Base-by-base conservation (phyloP, 495 filamentous ascomycete genomes). In the Neurospora africana region DNA sequence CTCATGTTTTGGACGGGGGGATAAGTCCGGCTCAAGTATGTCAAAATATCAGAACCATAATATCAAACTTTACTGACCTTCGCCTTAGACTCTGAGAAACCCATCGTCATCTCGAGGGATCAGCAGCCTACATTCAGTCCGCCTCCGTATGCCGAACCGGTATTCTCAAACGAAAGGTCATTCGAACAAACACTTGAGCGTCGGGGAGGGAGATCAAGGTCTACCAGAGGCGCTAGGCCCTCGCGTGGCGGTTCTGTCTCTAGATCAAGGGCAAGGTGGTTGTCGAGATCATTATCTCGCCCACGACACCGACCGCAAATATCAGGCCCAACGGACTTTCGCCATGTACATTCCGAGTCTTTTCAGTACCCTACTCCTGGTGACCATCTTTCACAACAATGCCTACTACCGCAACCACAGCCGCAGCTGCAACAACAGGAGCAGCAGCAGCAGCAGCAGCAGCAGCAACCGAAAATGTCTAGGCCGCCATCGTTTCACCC, bases 401-500 rank as follows among this genome's bases (percentile, higher is more conserved):
- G 74, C 33, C 70, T 65, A 8, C 27, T 65, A 65, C 27, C 15
- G 15, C 53, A 61, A 13, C 21, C 47, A 36, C 70, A 44, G 67
- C 74, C 53, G 69, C 72, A 40, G 35, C 74, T 23, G 5, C 75
- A 71, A 43, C 77, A 53, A 68, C 61, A 61, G 53, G 53, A 61
- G 30, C 70, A 44, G 61, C 74, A 68, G 70, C 72, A 41, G 35
- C 74, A 30, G n/a, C n/a, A 61, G 30, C 70, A 44, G 61, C 74
- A 68, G 70, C 72, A 41, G 35, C 74, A 30, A 5, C 74, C 68
- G 58, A 75, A 68, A 33, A 72, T 53, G 65, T 68, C 15, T 68
- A 72, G 78, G 47, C 80, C 81, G 44, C 75, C 79, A 30, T 79
- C 84, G 19, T 93, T 93, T 79, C 86, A 87, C 41, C 91, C 91